These are phyloP conservation scores for Lecanoromycetidae sp. DNA, from an alignment of 2,329 filamentous ascomycete species.

Conservation along the genomic window DNA sequence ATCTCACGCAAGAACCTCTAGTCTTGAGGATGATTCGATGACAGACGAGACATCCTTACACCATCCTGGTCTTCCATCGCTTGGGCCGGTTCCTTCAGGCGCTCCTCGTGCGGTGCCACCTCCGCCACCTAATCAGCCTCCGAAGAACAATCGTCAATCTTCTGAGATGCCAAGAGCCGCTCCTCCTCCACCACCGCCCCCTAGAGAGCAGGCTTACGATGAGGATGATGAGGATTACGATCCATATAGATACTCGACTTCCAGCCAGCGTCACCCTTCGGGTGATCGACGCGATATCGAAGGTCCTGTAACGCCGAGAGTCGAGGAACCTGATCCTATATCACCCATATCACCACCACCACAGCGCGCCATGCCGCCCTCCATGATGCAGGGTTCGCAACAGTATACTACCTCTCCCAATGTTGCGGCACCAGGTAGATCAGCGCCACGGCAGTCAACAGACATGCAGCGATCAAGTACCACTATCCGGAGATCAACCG, in stretches of 20 bases:
- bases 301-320: slow-evolving; percentile 19
- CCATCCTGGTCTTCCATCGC: slow-evolving; percentile 15
- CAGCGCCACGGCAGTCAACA: slow-evolving; percentile 36
- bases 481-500: slow-evolving; percentile 53
- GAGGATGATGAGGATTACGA: slow-evolving; percentile 44
- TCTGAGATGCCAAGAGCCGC: slow-evolving; percentile 58
- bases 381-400: slow-evolving; percentile 37
- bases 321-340: slow-evolving; percentile 14
- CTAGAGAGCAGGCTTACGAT: slow-evolving; percentile 18
- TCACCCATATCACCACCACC: slow-evolving; percentile 37
- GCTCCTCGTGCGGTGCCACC: slow-evolving; percentile 32
- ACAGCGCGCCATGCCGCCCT: slow-evolving; percentile 32
- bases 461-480: slow-evolving; percentile 47
- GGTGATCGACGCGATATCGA: slow-evolving; percentile 21
- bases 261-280: slow-evolving; percentile 24
- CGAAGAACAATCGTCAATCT: slow-evolving; percentile 47
- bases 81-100: slow-evolving; percentile 21
- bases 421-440: slow-evolving; percentile 20
- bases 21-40: slow-evolving; percentile 50
- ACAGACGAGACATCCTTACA: slow-evolving; percentile 43
- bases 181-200: slow-evolving; percentile 49
- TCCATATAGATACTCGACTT: slow-evolving; percentile 40
- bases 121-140: slow-evolving; percentile 35
- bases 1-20: slow-evolving; percentile 64
- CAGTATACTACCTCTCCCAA: slow-evolving; percentile 33